phyloP scores from a whole-genome alignment of 2,329 filamentous ascomycete genomes.

The Aspergillus clavatus region DNA sequence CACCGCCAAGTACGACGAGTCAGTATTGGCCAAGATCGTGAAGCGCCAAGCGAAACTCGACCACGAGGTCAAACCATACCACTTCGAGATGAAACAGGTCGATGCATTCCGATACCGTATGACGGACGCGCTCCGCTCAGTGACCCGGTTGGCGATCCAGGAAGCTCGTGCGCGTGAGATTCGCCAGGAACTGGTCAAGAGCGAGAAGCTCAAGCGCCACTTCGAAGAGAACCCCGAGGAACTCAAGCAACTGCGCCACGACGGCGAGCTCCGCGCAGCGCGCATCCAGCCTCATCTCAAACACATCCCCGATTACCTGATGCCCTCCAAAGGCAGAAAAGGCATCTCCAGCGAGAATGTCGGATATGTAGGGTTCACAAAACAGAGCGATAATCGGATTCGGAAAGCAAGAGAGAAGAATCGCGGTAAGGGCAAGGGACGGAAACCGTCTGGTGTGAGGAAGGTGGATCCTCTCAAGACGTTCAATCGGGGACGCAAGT shows the following conservation, averaged over 20 bases:
- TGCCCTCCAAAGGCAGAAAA: slow-evolving; percentile 72
- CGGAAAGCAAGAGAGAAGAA: slow-evolving; percentile 47
- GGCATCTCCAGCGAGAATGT: slow-evolving; percentile 61
- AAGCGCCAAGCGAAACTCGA: slow-evolving; percentile 73
- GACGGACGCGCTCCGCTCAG: slow-evolving; percentile 82
- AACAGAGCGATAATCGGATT: slow-evolving; percentile 47
- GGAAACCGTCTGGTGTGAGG: slow-evolving; percentile 45
- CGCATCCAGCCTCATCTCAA: slow-evolving; percentile 84
- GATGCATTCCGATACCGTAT: slow-evolving; percentile 93
- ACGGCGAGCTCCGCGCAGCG: slow-evolving; percentile 78
- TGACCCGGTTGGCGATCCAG: slow-evolving; percentile 83
- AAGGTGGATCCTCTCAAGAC: slow-evolving; percentile 83
- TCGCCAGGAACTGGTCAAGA: slow-evolving; percentile 83
- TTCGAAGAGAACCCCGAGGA: slow-evolving; percentile 97
- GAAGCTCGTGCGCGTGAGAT: slow-evolving; percentile 87
- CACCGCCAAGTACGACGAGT: slow-evolving; percentile 76
- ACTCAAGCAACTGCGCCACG: slow-evolving; percentile 79
- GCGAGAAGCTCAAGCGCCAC: slow-evolving; percentile 87
- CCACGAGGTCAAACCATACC: slow-evolving; percentile 81
- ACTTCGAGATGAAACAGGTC: slow-evolving; percentile 90
- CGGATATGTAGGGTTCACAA: slow-evolving; percentile 68
- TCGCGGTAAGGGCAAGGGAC: slow-evolving; percentile 42
- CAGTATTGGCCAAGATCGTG: slow-evolving; percentile 72
- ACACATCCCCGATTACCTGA: slow-evolving; percentile 88
- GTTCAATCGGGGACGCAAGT: slow-evolving; percentile 59